Conservation (phyloP, 257 asterid genomes). For the Lantana camara region DNA sequence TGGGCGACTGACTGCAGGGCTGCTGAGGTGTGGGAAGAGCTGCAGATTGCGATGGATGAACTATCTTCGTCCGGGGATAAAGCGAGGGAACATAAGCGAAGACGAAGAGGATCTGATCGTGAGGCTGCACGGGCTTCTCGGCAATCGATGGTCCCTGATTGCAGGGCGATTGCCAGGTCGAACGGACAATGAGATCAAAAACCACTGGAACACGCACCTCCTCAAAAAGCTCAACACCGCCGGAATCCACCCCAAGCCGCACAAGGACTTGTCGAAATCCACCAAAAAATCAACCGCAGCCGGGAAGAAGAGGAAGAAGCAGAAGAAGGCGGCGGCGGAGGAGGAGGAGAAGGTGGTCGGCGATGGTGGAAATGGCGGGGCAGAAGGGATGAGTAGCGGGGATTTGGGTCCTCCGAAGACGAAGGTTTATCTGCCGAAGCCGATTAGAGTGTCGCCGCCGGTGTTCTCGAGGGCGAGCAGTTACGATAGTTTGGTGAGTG, state of each 20-base stretch:
- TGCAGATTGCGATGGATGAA: constrained; percentile 82
- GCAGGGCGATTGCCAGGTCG: constrained; percentile 82
- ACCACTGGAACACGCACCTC: constrained; percentile 71
- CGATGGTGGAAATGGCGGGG: background rate
- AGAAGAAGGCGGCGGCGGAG: background rate
- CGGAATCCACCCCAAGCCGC: constrained; percentile 30
- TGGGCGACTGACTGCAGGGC: constrained; percentile 32
- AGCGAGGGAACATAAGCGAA: constrained; percentile 57
- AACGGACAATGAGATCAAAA: constrained; percentile 80
- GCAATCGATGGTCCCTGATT: constrained; percentile 80
- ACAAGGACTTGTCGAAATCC: constrained; percentile 8
- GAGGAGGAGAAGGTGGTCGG: background rate
- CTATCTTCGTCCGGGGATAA: constrained; percentile 72
- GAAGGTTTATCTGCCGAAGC: constrained; percentile 49
- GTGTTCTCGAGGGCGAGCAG: constrained; percentile 40
- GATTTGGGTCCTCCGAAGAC: background rate
- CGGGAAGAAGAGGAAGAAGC: background rate
- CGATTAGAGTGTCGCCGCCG: constrained; percentile 44
- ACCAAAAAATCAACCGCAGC: background rate
- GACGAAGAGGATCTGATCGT: constrained; percentile 75
- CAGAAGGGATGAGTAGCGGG: background rate
- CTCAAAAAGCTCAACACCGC: constrained; percentile 44
- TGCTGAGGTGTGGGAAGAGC: constrained; percentile 80
- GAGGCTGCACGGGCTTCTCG: constrained; percentile 61
- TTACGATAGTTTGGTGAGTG: constrained; percentile 40